Evolutionary conservation across 2,329 filamentous ascomycete genomes (phyloP), one percentile per base, ranked within the genome.

Genomic region (Ophiostoma perfectum): DNA sequence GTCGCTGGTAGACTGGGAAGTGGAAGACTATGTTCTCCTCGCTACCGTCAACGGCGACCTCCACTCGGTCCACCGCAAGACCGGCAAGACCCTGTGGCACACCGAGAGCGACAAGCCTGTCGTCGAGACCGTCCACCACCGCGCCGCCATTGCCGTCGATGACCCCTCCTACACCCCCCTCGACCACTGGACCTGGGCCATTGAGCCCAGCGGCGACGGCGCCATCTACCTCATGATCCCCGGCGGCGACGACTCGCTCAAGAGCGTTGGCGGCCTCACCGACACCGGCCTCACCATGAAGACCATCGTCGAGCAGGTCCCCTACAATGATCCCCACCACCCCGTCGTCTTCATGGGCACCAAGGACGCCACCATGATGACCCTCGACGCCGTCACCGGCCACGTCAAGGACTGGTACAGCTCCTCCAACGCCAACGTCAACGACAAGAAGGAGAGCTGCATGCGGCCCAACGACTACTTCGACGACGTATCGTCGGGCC

Each of bases 21-120:
- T 97, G 82, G 94, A 98, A 91, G 93, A 98, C 84, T 96, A 97
- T 87, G 91, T 98, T 82, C 92, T 99, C 84, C 85, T 99, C 90
- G 94, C 95, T 91, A 98, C 95, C 86, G 91, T 98, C 87, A 93
- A 98, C 84, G 95, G 95, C 84, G 91, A 92, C 78, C 87, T 98
- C 76, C 91, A 97, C 81, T 93, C 94, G 78, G 88, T 88, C 79
- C 92, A 97, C 81, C 88, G 95, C 75, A 90, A 89, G 77, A 95
- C 90, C 66, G 95, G 95, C 74, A 85, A 89, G 72, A 85, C 90
- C 74, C 90, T 89, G 77, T 98, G 95, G 95, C 89, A 90, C 75
- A 84, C 97, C 71, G 88, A 92, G 78, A 87, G 90, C 70, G 90
- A 92, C 74, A 88, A 90, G 74, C 92, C 94, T 73, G 93, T 97